phyloP scores from a whole-genome alignment of 1,284 basidiomycete genomes.

The Ganoderma multipileum region DNA sequence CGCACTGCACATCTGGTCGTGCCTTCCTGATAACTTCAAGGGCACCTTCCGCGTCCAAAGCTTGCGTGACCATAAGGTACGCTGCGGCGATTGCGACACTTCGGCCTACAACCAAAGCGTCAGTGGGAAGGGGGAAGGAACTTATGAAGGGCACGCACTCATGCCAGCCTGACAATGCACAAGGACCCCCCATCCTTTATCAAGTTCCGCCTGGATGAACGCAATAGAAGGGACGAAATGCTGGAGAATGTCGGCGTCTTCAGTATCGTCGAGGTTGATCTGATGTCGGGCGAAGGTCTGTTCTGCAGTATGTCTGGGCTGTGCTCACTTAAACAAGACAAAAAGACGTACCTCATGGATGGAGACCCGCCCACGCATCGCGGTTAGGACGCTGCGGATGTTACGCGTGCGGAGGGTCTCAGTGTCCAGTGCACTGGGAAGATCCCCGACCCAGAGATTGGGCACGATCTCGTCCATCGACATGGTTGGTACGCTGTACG shows the following conservation, averaged over 20 bases:
- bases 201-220: conserved; percentile 80
- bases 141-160: conserved; percentile 57
- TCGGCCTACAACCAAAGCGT: conserved; percentile 56
- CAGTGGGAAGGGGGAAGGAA: background rate
- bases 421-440: conserved; percentile 44
- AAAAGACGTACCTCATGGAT: conserved; percentile 62
- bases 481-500: conserved; percentile 6
- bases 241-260: conserved; percentile 75
- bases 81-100: conserved; percentile 85
- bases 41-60: conserved; percentile 71
- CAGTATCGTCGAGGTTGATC: conserved; percentile 74
- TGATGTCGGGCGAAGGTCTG: conserved; percentile 77
- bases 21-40: conserved; percentile 69
- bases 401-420: conserved; percentile 62
- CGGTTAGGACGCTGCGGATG: conserved; percentile 74
- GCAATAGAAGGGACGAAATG: conserved; percentile 81
- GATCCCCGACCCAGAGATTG: conserved; percentile 37
- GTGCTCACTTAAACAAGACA: background rate
- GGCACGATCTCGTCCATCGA: conserved; percentile 36
- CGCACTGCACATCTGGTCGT: conserved; percentile 75
- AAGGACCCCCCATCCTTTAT: conserved; percentile 77
- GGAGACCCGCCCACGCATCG: conserved; percentile 72
- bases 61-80: conserved; percentile 80
- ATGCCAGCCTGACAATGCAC: conserved; percentile 90
- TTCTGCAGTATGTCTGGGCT: conserved; percentile 20